Evolutionary conservation across 2,329 filamentous ascomycete genomes (phyloP), one percentile per base, ranked within the genome.

Genomic region (Ophiostoma sp.): DNA sequence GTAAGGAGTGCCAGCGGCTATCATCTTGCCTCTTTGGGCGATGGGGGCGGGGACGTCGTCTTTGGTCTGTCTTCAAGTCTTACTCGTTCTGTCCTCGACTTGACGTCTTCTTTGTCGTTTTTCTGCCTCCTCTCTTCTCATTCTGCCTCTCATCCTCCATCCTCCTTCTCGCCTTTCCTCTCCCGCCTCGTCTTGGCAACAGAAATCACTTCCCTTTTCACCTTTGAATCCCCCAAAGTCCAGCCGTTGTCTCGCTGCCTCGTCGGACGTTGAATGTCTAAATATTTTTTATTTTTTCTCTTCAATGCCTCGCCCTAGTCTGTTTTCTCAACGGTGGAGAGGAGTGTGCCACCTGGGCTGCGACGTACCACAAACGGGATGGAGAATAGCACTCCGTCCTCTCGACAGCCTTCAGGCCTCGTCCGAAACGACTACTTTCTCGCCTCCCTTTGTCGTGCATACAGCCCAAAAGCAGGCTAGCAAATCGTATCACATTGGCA

Each of bases 381-480:
- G 3, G 11, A 48, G 15, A 48, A 15, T 48, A 19, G 15, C n/a
- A n/a, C n/a, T 48, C 15, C 50, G 12, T 12, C n/a, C 22, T 33
- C 25, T 52, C 3, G 50, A 19, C 55, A 22, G 50, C 28, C 55
- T 19, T 31, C 15, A 9, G 28, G 28, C 17, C 57, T 63, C n/a
- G 33, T 63, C 57, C 57, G 31, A 39, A 63, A n/a, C 57, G 57
- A 6, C 61, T 25, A 64, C 28, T 19, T 25, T 68, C 25, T 68
- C 64, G 42, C 22, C 64, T 68, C 64, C 64, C 64, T 68, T 68
- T n/a, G 64, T 68, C 64, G 64, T 68, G 64, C 64, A 68, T 50
- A 48, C 28, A 33, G 9, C 28, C 45, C 42, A 48, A 17, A 55
- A 36, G 66, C 66, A 69, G 59, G 48, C 66, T 39, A 52, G 45